phyloP scores from a whole-genome alignment of 169 alveolate species.

The Cryptosporidium muris region DNA sequence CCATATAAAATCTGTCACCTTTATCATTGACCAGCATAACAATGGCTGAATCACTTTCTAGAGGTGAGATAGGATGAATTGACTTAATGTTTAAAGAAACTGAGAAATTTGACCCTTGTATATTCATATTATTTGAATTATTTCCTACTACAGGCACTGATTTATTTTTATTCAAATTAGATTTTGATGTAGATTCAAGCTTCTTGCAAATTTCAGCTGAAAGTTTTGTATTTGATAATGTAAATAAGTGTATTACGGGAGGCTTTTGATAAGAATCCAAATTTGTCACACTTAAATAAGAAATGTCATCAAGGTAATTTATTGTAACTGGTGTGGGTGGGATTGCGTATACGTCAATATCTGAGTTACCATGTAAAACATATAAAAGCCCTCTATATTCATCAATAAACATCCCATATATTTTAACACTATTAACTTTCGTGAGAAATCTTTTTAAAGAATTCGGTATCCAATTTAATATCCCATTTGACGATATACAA shows the following conservation, averaged over 20 bases:
- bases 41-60: conserved; percentile 41
- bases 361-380: conserved; percentile 38
- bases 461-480: conserved; percentile 9
- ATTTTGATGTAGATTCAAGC: no score
- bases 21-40: conserved; percentile 19
- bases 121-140: no score
- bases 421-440: not conserved
- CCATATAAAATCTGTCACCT: conserved; percentile 57
- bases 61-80: conserved; percentile 54
- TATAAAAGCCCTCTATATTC: conserved; percentile 56
- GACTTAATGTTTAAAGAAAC: conserved; percentile 4
- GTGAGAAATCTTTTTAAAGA: conserved; percentile 4
- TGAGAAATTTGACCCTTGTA: not conserved
- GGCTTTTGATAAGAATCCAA: no score
- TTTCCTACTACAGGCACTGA: no score
- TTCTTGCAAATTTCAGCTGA: no score
- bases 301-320: conserved; percentile 49
- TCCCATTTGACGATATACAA: conserved; percentile 1
- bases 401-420: conserved; percentile 46
- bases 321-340: conserved; percentile 9
- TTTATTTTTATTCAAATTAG: no score
- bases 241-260: no score
- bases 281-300: conserved; percentile 2
- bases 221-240: no score
- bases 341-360: conserved; percentile 42